Base-by-base conservation (phyloP, 2,329 filamentous ascomycete species). In the Fusarium sp. region DNA sequence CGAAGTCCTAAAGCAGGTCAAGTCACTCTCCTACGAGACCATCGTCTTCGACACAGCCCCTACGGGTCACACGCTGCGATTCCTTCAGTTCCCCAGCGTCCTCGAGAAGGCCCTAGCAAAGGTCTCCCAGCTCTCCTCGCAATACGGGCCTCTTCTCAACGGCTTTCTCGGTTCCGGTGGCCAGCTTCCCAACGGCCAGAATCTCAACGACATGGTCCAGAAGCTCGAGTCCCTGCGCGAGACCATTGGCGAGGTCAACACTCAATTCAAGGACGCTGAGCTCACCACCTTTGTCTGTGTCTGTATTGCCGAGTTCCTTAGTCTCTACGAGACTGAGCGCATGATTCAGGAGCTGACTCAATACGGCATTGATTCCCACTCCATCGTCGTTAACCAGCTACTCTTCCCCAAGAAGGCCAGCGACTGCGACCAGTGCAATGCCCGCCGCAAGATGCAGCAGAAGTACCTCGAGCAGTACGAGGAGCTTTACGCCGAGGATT, bases 21-120 rank as follows among this genome's bases (percentile, higher is more conserved):
- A 98, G 84, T 97, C 93, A 39, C 92, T 98, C 78, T 97, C 94
- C 49, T 99, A 99, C 88, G 96, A 98, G 81, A 93, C 95, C 77
- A 98, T 99, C 83, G 93, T 99, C 81, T 99, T 99, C 88, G 96
- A 99, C 81, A 99, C 96, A 33, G 96, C 96, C 6, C 96, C 96
- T 18, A 99, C 96, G 18, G 96, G 96, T 73, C 96, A 99, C 86
- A 99, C 96, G 3, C 91, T 99, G 64, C 95, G 96, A 75, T 99
- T 99, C 87, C 89, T 99, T 62, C 96, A 99, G 80, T 99, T 99
- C 84, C 96, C 96, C 18, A 96, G 94, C 12, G 94, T 98, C 61
- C 92, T 99, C 78, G 96, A 99, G 83, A 99, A 99, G 83, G 96
- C 95, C 9, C 89, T 99, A n/a, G 93, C 93, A 76, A 99, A 99